Base-by-base conservation (phyloP, 1,139 yeast species). In the Diutina catenulata region DNA sequence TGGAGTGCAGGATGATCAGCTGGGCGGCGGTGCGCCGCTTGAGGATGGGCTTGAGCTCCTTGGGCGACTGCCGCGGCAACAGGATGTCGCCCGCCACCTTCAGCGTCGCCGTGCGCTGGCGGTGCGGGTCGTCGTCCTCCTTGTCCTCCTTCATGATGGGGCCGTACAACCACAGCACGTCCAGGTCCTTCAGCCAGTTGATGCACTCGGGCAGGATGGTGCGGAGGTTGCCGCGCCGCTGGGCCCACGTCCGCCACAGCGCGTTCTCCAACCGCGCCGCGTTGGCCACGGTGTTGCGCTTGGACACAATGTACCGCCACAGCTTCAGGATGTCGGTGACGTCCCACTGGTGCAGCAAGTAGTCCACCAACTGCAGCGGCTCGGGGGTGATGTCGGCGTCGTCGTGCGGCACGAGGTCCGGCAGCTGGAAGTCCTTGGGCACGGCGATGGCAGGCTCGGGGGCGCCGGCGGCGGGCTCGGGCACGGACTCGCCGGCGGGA, bases 261-360 rank as follows among this genome's bases (percentile, higher is more conserved):
- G 91, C 91, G 54, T 81, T 81, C 53, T 81, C 91, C 40, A 81
- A 60, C 46, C 93, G 64, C 3, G 80, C 70, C 2, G 76, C 62
- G 50, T 76, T 75, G 15, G 86, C 84, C 20, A 78, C 76, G 49
- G 76, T 81, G 45, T 82, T 81, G 39, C 95, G 73, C 49, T 83
- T 79, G 45, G 77, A 63, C 36, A 86, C 88, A 43, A 91, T 82
- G 55, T 91, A 91, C 46, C 95, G 70, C 98, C 98, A 91, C 28
- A 95, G 84, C 47, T 83, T 83, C 11, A 94, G 82, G 29, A 91
- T 84, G 55, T 91, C 98, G 4, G 78, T 65, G 47, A 88, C 97
- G 50, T 86, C 86, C 98, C 98, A 91, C 53, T 91, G 74, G 54
- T 91, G 95, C 4, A 95, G 83, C 35, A 91, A 68, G 56, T 91